Evolutionary conservation across 2,329 filamentous ascomycete genomes (phyloP).

Genomic region (Pseudocercospora musae): DNA sequence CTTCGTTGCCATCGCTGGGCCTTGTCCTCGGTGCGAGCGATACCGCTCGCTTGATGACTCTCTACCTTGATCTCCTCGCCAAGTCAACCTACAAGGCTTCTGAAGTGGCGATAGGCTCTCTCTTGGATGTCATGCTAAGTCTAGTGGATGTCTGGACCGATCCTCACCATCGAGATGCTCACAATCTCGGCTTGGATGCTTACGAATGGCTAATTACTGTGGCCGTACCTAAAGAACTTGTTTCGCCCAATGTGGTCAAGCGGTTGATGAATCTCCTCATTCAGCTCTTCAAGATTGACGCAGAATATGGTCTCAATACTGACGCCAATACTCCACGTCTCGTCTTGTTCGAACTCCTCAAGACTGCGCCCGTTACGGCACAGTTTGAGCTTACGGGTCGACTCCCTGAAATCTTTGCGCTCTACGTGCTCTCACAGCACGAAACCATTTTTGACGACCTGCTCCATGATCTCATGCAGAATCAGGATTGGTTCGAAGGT

Average conservation of each 20-base stretch:
- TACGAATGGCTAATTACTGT: constrained; percentile 74
- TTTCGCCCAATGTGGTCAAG: constrained; percentile 66
- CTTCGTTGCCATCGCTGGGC: constrained; percentile 23
- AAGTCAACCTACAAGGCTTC: constrained; percentile 65
- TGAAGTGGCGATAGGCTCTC: constrained; percentile 67
- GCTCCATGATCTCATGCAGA: constrained; percentile 70
- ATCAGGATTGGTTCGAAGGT: constrained; percentile 68
- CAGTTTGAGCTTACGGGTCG: constrained; percentile 71
- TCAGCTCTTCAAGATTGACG: constrained; percentile 62
- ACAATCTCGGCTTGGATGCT: constrained; percentile 67
- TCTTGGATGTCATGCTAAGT: constrained; percentile 64
- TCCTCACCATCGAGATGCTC: constrained; percentile 55
- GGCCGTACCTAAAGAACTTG: constrained; percentile 63
- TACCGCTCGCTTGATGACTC: constrained; percentile 45
- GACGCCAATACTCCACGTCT: constrained; percentile 56
- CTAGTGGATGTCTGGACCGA: constrained; percentile 63
- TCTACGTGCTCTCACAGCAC: constrained; percentile 79
- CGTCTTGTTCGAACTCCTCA: constrained; percentile 70
- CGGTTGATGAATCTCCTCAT: constrained; percentile 67
- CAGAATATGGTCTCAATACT: constrained; percentile 62
- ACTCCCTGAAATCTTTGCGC: constrained; percentile 71
- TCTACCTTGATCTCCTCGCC: constrained; percentile 48
- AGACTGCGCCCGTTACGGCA: constrained; percentile 62
- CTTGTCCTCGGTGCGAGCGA: constrained; percentile 32
- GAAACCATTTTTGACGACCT: constrained; percentile 83